A percentile compares a stretch with the other conserved stretches of the same genome.
Conservation (phyloP, 2,329 filamentous ascomycete species). For the Tolypocladium endophyticum region DNA sequence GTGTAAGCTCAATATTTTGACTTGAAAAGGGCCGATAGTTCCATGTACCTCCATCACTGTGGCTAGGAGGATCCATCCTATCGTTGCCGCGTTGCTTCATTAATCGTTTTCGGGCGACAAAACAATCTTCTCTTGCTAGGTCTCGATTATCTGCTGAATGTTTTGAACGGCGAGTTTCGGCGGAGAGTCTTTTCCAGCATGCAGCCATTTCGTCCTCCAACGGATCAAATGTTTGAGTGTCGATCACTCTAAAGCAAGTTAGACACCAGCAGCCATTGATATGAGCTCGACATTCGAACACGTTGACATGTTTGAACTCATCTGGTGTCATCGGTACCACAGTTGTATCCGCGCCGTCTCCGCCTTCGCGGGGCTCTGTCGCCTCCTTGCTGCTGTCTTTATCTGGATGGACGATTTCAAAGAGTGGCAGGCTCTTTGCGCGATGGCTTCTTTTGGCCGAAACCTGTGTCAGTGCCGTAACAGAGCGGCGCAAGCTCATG, state of each 20-base stretch:
- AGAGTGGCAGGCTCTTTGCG: background rate
- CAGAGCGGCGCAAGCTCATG: background rate
- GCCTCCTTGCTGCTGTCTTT: background rate
- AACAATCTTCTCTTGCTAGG: background rate
- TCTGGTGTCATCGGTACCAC: slow-evolving; percentile 4
- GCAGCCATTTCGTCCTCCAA: background rate
- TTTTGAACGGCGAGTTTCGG: background rate
- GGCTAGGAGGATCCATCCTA: rapidly evolving
- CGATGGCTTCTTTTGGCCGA: background rate
- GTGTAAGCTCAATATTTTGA: background rate
- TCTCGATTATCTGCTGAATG: background rate
- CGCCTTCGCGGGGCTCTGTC: no score
- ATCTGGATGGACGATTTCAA: background rate
- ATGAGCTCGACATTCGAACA: slow-evolving; percentile 3
- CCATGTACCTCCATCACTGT: background rate
- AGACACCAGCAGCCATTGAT: background rate
- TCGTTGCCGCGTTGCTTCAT: background rate
- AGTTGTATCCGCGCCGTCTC: background rate
- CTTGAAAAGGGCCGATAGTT: background rate
- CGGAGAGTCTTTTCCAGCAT: no score
- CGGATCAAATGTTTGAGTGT: slow-evolving; percentile 3
- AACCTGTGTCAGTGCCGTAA: background rate
- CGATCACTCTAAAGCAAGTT: slow-evolving; percentile 8
- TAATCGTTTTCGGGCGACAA: background rate
- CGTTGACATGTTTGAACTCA: slow-evolving; percentile 6